A percentile compares a stretch with the other conserved stretches of the same genome.
Evolutionary conservation across 2,329 filamentous ascomycete species (phyloP).

Genomic region (Didymella pomorum): DNA sequence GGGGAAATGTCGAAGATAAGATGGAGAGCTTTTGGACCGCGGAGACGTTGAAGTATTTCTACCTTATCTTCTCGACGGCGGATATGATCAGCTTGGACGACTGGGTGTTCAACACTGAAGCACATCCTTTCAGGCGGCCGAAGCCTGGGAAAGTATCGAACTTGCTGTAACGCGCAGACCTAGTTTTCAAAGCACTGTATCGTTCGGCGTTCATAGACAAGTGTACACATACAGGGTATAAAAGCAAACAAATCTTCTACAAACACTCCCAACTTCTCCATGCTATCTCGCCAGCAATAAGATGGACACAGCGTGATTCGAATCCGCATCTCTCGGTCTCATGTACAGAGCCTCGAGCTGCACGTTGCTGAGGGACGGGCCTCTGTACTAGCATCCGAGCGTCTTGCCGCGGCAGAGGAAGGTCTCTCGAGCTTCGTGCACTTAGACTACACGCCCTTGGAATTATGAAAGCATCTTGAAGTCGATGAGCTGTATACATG

Average conservation of each 20-base stretch:
- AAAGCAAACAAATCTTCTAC: not conserved
- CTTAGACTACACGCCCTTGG: not conserved
- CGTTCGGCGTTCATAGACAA: not conserved
- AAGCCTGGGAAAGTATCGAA: not conserved
- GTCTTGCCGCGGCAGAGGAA: not conserved
- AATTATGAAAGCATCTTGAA: not conserved
- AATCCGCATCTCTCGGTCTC: no score
- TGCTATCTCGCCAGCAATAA: not conserved
- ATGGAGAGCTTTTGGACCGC: constrained; percentile 59
- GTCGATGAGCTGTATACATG: no score
- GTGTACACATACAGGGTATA: not conserved
- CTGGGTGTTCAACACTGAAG: constrained; percentile 61
- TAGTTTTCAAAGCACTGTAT: not conserved
- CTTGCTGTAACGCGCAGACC: no score
- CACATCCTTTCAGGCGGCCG: constrained; percentile 56
- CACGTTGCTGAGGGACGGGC: no score
- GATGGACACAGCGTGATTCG: not conserved
- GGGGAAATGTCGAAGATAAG: constrained; percentile 43
- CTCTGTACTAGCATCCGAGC: not conserved
- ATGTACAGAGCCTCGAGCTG: not conserved
- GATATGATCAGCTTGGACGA: constrained; percentile 57
- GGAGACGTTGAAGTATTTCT: constrained; percentile 62
- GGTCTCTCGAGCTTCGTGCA: not conserved
- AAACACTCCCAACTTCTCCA: no score
- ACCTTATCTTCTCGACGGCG: constrained; percentile 56